Percentiles rank a stretch among this genome's conserved stretches.
phyloP scores from a whole-genome alignment of 176 grass and related monocot species.

The Metroxylon sagu region DNA sequence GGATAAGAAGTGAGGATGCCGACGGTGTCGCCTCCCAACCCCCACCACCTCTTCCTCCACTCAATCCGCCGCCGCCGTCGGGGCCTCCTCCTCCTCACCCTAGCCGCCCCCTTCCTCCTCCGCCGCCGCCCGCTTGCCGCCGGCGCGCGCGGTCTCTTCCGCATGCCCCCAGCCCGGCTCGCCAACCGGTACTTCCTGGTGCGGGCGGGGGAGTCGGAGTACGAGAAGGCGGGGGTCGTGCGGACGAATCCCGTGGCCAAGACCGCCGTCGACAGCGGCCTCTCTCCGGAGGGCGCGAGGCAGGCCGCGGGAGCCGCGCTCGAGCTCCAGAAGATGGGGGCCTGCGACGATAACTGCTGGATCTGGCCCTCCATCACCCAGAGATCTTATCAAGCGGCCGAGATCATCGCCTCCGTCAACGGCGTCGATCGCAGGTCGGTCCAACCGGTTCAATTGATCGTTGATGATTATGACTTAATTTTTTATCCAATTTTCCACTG shows the following conservation, averaged over 20 bases:
- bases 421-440: conserved; percentile 50
- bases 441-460: not conserved
- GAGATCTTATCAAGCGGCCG: conserved; percentile 77
- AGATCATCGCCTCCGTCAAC: conserved; percentile 81
- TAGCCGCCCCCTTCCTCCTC: conserved; percentile 18
- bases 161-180: conserved; percentile 69
- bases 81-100: conserved; percentile 27
- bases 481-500: too few relatives aligned
- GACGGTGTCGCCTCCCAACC: not conserved
- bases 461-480: too few relatives aligned
- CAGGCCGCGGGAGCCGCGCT: conserved; percentile 67
- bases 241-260: conserved; percentile 80
- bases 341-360: conserved; percentile 90
- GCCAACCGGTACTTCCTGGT: conserved; percentile 89
- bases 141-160: conserved; percentile 71
- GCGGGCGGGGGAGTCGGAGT: conserved; percentile 75
- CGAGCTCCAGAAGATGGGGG: conserved; percentile 67
- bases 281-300: conserved; percentile 54
- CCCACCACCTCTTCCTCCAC: conserved; percentile 1
- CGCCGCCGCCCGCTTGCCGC: conserved; percentile 21
- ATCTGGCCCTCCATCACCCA: conserved; percentile 97
- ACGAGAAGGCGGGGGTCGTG: conserved; percentile 62
- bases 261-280: conserved; percentile 85
- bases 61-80: conserved; percentile 20
- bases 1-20: too few relatives aligned